Base-by-base conservation (phyloP, 805 yeast species). In the Nakazawaea laoshanensis region DNA sequence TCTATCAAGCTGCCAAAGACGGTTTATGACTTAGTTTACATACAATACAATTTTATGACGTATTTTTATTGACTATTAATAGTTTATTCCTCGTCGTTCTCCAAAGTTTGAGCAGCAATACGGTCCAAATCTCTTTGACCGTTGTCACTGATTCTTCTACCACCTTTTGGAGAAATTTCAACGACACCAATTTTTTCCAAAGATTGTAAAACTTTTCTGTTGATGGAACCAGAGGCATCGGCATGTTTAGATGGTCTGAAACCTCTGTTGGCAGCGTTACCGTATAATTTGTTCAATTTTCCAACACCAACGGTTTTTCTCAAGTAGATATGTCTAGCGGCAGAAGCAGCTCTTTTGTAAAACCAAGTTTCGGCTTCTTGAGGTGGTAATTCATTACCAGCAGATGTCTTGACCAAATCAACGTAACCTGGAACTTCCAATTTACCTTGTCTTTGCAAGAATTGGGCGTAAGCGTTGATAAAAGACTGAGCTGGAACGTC, bases 121-220 rank as follows among this genome's bases (percentile, higher is more conserved):
- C 99, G 96, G 77, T 92, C 99, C 75, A 92, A 83, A 76, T 92
- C 99, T 85, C 98, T 88, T 77, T 89, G 97, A 67, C 99, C 99
- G 73, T 87, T 84, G 66, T 86, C 96, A 48, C 96, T 82, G 79
- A 92, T 86, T 72, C 88, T 86, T 81, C 98, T 92, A 70, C 98
- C 98, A 67, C 96, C 96, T 73, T 85, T 86, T 70, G 87, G 84
- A 63, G 95, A 78, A 65, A 82, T 74, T 75, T 89, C 98, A 55
- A 92, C 74, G 54, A 92, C 86, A 67, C 97, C 97, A 49, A 92
- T 82, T 77, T 89, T 88, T 79, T 88, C 96, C 62, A 92, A 84
- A 59, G 97, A 79, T 74, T 92, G 98, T 61, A 92, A 76, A 53
- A 84, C 96, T 72, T 70, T 88, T 82, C 98, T 87, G 96, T 92